These are phyloP conservation scores for Hypoxylon crocopeplum DNA, from an alignment of 495 filamentous ascomycete species.

Conservation along the genomic window DNA sequence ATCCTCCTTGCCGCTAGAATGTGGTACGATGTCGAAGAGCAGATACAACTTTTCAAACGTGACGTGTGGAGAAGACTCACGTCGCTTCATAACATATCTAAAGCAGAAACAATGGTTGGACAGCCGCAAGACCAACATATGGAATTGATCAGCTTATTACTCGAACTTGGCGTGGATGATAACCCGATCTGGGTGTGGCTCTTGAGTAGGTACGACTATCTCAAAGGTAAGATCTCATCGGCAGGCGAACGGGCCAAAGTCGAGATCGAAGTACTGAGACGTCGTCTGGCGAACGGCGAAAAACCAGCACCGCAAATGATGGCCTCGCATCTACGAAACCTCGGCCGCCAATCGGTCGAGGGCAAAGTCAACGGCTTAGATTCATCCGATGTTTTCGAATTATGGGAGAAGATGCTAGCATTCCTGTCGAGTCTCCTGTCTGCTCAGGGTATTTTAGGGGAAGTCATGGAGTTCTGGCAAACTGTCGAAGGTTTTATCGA, in stretches of 20 bases:
- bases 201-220: conserved; percentile 81
- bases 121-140: conserved; percentile 78
- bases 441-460: conserved; percentile 79
- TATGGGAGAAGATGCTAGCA: conserved; percentile 84
- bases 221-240: conserved; percentile 80
- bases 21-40: conserved; percentile 88
- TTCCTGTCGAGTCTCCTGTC: conserved; percentile 78
- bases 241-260: conserved; percentile 83
- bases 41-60: conserved; percentile 83
- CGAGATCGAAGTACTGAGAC: conserved; percentile 88
- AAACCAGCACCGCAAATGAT: conserved; percentile 71
- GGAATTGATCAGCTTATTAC: conserved; percentile 83
- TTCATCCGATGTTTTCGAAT: conserved; percentile 75
- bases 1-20: conserved; percentile 90
- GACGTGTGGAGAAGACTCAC: conserved; percentile 84
- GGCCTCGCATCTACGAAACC: conserved; percentile 74
- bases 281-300: conserved; percentile 75
- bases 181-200: conserved; percentile 98
- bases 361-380: conserved; percentile 67
- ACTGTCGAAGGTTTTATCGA: conserved; percentile 89
- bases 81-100: conserved; percentile 57
- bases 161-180: conserved; percentile 92
- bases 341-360: conserved; percentile 66
- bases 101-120: conserved; percentile 50
- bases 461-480: conserved; percentile 93